Base-by-base conservation (phyloP, 2,329 filamentous ascomycete species). In the Colletotrichum salicis region DNA sequence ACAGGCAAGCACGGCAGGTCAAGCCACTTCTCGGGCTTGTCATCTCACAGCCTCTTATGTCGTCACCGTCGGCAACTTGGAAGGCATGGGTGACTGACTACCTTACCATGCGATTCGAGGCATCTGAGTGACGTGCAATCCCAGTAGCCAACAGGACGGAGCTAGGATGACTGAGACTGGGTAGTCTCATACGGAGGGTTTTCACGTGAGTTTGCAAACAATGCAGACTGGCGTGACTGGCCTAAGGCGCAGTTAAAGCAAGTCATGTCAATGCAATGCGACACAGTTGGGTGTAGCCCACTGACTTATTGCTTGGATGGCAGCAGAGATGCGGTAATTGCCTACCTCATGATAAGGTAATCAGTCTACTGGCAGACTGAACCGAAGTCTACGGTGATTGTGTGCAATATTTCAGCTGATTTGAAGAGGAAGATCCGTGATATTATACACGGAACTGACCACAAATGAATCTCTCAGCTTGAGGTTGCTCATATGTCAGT, bases 141-240 rank as follows among this genome's bases (percentile, higher is more conserved):
- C 8, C 51, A 6, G 3, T 4, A 5, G 31, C 37, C 27, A 65
- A 48, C 55, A 37, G 37, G 29, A 37, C 10, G 1, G 54, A 8
- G 24, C 33, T 41, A 51, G 60, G 31, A 64, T 59, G 31, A 59
- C 37, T 35, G 51, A 45, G n/a, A 55, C 64, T 33, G 22, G 45
- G 3, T n/a, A 15, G 55, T 10, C 54, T n/a, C 33, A n/a, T n/a
- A 29, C 24, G 13, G 19, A 51, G 52, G 19, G 45, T 57, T 37
- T 29, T 31, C 55, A 51, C 35, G 56, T 56, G 33, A 61, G 62
- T 51, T 56, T 70, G 35, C 48, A 37, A 37, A 55, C 56, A 56
- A 55, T 70, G 62, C 67, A 66, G 35, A 22, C 67, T 22, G 22
- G 10, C 15, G 37, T 41, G 37, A 41, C 37, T 41, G 5, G 51